Conservation (phyloP, 768 basidiomycete genomes). For the Serpula lacrymans region DNA sequence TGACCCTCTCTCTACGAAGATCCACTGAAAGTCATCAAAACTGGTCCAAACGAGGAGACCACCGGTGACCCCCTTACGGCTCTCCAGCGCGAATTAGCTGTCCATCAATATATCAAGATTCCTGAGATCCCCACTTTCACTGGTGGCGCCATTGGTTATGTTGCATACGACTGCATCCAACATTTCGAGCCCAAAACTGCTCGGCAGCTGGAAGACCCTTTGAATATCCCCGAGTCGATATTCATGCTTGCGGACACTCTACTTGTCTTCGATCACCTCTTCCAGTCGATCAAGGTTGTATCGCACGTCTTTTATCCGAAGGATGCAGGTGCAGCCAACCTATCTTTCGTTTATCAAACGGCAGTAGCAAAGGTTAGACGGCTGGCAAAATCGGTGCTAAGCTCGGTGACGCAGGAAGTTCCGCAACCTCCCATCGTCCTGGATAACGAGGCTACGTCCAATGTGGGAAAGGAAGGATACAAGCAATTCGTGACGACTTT, state of each 20-base stretch:
- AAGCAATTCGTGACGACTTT: slow-evolving; percentile 86
- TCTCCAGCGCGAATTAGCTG: slow-evolving; percentile 80
- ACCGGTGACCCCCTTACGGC: slow-evolving; percentile 84
- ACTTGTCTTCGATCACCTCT: slow-evolving; percentile 95
- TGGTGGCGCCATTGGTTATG: slow-evolving; percentile 96
- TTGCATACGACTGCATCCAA: slow-evolving; percentile 93
- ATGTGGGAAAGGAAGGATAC: slow-evolving; percentile 92
- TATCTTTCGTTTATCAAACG: slow-evolving; percentile 85
- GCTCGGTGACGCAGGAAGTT: slow-evolving; percentile 55
- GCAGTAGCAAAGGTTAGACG: slow-evolving; percentile 79
- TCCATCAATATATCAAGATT: slow-evolving; percentile 87
- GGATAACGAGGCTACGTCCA: slow-evolving; percentile 71
- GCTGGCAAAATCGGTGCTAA: slow-evolving; percentile 68
- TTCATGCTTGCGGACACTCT: slow-evolving; percentile 98
- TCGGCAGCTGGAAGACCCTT: slow-evolving; percentile 65
- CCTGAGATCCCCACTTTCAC: slow-evolving; percentile 94
- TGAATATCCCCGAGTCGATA: slow-evolving; percentile 90
- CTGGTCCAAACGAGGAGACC: slow-evolving; percentile 79
- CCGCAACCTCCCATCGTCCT: slow-evolving; percentile 61
- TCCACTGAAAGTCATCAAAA: slow-evolving; percentile 88
- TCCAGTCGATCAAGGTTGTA: slow-evolving; percentile 91
- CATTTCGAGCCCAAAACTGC: slow-evolving; percentile 96
- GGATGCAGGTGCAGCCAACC: slow-evolving; percentile 59
- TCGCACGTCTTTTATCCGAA: slow-evolving; percentile 91
- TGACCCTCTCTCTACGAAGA: slow-evolving; percentile 44